Evolutionary conservation across 192 early-diverging fungal genomes (phyloP), one percentile per base, ranked within the genome.

Genomic region (Diversispora eburnea): DNA sequence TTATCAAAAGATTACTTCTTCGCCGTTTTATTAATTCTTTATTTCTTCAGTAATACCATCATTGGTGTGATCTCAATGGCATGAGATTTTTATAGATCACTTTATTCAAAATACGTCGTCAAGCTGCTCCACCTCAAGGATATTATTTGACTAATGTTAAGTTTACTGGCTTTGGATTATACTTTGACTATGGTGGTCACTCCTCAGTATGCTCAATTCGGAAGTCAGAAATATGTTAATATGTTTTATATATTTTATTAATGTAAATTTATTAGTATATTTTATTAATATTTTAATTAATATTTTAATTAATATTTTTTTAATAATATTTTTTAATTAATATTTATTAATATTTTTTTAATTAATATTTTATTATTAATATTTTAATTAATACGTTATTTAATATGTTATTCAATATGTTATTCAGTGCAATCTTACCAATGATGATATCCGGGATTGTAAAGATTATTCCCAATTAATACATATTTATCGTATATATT

Each of bases 181-280:
- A 80, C 82, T 8, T 52, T 89, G 67, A 85, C 84, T 46, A 85
- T 82, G 57, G 77, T 82, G 3, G 83, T 89, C 33, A 84, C 83
- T n/a, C 88, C 88, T 15, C 80, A 81, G 7, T 89, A 89, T 73
- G 72, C 86, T 41, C 83, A 85, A 75, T 89, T 85, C 80, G 88
- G 88, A 33, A 84, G 82, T 47, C 88, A 89, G 68, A 75, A 79
- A 63, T 89, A 85, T 60, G 85, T 86, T 80, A 33, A 42, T 33
- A 19, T 33, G 25, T 0, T 33, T 33, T 33, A 33, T 33, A 33
- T 33, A 33, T 33, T 33, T 33, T 33, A 33, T 33, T 33, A 1
- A 33, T 33, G 25, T 33, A 33, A 33, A 33, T 33, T 33, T 33
- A 1, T 33, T 33, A 33, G 25, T 33, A 33, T 33, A 33, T 33